These are phyloP conservation scores for Orbilia blumenaviensis DNA, from an alignment of 2,329 filamentous ascomycete species.

Conservation along the genomic window DNA sequence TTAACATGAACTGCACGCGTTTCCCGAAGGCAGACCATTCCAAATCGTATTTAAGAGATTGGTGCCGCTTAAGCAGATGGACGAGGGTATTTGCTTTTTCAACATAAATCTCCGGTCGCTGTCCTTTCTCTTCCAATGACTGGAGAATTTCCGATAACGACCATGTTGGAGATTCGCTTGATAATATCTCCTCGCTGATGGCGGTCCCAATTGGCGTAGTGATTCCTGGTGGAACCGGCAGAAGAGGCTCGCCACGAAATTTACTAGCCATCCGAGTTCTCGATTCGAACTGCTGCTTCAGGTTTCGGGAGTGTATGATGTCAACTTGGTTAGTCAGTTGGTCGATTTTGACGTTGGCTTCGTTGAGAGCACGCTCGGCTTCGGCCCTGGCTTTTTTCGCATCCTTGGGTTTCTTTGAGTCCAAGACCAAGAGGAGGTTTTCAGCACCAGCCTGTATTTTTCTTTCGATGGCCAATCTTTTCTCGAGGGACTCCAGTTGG, in stretches of 20 bases:
- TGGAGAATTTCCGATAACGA: slow-evolving; percentile 89
- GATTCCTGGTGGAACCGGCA: slow-evolving; percentile 41
- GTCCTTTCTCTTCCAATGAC: slow-evolving; percentile 84
- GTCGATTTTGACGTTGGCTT: slow-evolving; percentile 79
- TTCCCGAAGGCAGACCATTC: slow-evolving; percentile 95
- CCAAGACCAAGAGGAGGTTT: slow-evolving; percentile 94
- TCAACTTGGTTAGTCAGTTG: slow-evolving; percentile 71
- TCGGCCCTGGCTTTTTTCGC: slow-evolving; percentile 81
- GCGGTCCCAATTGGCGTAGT: slow-evolving; percentile 29
- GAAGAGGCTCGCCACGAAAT: slow-evolving; percentile 49
- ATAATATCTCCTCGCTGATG: slow-evolving; percentile 34
- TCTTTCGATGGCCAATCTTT: slow-evolving; percentile 90
- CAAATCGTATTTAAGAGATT: slow-evolving; percentile 93
- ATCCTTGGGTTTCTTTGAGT: slow-evolving; percentile 94
- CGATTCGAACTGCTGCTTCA: slow-evolving; percentile 42
- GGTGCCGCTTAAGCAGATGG: slow-evolving; percentile 93
- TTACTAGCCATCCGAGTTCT: slow-evolving; percentile 57
- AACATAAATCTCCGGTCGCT: slow-evolving; percentile 94
- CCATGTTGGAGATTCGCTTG: slow-evolving; percentile 83
- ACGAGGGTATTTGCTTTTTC: slow-evolving; percentile 89
- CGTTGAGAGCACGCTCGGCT: slow-evolving; percentile 87
- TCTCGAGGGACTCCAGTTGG: slow-evolving; percentile 67
- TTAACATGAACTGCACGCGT: slow-evolving; percentile 91
- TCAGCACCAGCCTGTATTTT: slow-evolving; percentile 98
- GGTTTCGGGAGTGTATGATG: slow-evolving; percentile 41